Percentiles rank a stretch among this genome's conserved stretches.
phyloP scores from a whole-genome alignment of 495 filamentous ascomycete species.

The Saxophila tyrrhenica region DNA sequence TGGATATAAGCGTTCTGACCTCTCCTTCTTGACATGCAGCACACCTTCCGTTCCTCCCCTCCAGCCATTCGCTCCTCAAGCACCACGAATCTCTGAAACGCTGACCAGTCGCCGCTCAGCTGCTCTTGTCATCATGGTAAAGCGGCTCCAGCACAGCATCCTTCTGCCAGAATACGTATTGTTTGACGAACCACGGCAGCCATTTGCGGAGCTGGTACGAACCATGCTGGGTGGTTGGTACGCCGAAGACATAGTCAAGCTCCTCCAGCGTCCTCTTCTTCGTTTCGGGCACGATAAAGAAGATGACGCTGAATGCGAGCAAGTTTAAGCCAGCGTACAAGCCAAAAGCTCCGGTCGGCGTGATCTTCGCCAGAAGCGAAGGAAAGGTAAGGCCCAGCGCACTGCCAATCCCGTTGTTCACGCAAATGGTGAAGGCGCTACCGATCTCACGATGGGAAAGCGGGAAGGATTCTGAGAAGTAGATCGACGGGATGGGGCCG shows the following conservation, averaged over 20 bases:
- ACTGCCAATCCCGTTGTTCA: slow-evolving; percentile 29
- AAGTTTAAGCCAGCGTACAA: slow-evolving; percentile 30
- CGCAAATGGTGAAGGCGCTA: slow-evolving; percentile 44
- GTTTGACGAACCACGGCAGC: slow-evolving; percentile 58
- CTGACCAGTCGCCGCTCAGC: too few species aligned
- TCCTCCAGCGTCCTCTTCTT: slow-evolving; percentile 63
- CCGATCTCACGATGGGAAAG: slow-evolving; percentile 29
- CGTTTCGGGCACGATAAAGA: slow-evolving; percentile 66
- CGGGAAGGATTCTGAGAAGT: slow-evolving; percentile 71
- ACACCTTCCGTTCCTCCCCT: too few species aligned
- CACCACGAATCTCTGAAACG: too few species aligned
- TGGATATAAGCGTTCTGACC: too few species aligned
- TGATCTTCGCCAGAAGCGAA: not conserved
- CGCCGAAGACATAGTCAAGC: slow-evolving; percentile 19
- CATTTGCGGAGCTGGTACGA: slow-evolving; percentile 41
- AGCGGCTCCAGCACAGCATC: slow-evolving; percentile 40
- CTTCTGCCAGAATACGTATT: slow-evolving; percentile 51
- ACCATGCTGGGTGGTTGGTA: slow-evolving; percentile 23
- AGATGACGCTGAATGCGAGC: slow-evolving; percentile 55
- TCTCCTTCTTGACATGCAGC: too few species aligned
- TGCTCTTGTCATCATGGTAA: too few species aligned
- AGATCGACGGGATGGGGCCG: slow-evolving; percentile 75
- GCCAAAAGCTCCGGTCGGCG: not conserved
- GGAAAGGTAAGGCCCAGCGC: not conserved
- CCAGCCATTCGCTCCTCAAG: too few species aligned